Percentiles rank a stretch among this genome's conserved stretches.
These are phyloP conservation scores for Sphaerulina musiva DNA, from an alignment of 2,329 filamentous ascomycete genomes.

Conservation along the genomic window DNA sequence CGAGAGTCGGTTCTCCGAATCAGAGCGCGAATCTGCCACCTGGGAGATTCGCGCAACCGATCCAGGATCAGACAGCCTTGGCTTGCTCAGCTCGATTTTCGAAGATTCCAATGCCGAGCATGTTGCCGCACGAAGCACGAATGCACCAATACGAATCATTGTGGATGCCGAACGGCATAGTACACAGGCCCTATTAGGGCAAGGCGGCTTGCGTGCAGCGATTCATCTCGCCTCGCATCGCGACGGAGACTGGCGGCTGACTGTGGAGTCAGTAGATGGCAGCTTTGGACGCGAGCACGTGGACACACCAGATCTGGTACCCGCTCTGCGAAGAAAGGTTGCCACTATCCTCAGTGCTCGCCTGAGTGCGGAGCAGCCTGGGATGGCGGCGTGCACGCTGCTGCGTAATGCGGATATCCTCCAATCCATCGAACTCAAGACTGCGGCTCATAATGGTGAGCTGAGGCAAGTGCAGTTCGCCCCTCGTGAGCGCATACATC, in stretches of 20 bases:
- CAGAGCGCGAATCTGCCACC: conserved; percentile 70
- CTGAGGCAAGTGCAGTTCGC: conserved; percentile 14
- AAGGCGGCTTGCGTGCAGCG: conserved; percentile 61
- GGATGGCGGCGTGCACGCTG: conserved; percentile 61
- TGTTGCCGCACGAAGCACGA: conserved; percentile 58
- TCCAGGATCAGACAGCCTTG: conserved; percentile 51
- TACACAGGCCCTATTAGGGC: conserved; percentile 35
- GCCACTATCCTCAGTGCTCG: conserved; percentile 43
- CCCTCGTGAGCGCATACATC: conserved; percentile 51
- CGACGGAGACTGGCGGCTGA: conserved; percentile 52
- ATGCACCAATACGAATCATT: conserved; percentile 65
- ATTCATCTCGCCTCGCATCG: conserved; percentile 54
- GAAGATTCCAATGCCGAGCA: conserved; percentile 61
- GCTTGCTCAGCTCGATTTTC: conserved; percentile 60
- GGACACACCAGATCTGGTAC: conserved; percentile 62
- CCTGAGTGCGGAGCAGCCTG: conserved; percentile 59
- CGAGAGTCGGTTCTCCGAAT: conserved; percentile 75
- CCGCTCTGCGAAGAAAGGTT: conserved; percentile 26
- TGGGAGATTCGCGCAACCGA: conserved; percentile 72
- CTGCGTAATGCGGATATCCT: conserved; percentile 73
- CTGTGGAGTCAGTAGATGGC: conserved; percentile 60
- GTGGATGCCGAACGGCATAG: conserved; percentile 50
- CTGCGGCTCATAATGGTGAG: conserved; percentile 17
- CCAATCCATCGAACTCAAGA: conserved; percentile 51
- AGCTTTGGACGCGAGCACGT: conserved; percentile 68